Conservation (phyloP, 2,329 filamentous ascomycete genomes). For the Trichoderma aggressivum region DNA sequence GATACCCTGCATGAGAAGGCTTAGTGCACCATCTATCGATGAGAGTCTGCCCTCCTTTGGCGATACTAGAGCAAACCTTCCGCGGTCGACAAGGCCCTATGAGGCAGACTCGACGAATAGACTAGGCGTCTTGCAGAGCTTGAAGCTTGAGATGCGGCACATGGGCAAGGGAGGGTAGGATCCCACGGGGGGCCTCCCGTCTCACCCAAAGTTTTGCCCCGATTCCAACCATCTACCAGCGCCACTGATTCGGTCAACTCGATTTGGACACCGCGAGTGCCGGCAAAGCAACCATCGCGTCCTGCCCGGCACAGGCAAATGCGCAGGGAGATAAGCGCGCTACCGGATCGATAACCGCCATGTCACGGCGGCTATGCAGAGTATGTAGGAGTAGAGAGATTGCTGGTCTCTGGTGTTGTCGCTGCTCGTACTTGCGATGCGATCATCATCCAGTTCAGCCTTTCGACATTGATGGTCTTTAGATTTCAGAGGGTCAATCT, state of each 20-base stretch:
- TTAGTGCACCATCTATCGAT: neutral
- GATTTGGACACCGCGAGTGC: slow-evolving; percentile 13
- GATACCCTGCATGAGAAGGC: neutral
- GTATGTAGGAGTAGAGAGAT: too few species aligned
- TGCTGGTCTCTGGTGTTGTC: neutral
- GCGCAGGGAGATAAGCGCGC: slow-evolving; percentile 6
- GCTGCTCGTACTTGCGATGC: neutral
- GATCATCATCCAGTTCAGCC: neutral
- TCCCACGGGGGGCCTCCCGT: neutral
- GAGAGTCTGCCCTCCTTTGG: neutral
- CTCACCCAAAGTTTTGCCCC: neutral
- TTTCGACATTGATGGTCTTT: neutral
- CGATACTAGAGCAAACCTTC: neutral
- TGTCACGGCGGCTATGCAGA: neutral
- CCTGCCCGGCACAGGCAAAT: neutral
- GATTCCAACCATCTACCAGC: neutral
- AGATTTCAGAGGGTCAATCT: neutral
- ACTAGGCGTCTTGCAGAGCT: neutral
- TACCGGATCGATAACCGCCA: slow-evolving; percentile 12
- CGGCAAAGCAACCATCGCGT: neutral
- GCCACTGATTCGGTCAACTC: slow-evolving; percentile 13
- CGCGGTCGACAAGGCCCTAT: neutral
- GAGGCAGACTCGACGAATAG: slow-evolving; percentile 2
- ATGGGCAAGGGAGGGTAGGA: neutral
- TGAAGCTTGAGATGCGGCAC: neutral